Base-by-base conservation (phyloP, 441 rosid genomes). In the Cnidoscolus chayamansa region DNA sequence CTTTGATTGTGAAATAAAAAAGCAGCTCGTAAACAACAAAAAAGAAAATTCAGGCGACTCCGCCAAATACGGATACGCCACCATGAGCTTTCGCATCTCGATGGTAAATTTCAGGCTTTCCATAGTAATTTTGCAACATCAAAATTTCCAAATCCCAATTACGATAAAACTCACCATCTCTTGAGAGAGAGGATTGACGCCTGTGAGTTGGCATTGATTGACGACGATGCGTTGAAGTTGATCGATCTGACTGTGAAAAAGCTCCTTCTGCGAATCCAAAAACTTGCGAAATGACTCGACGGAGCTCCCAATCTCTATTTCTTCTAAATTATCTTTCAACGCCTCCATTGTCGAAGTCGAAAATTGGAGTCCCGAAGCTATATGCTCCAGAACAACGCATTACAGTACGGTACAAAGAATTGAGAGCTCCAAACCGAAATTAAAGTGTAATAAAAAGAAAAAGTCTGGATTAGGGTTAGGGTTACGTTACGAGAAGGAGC, bases 131-230 rank as follows among this genome's bases (percentile, higher is more conserved):
- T 50, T 48, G 25, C 4, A 11, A 49, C 15, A 59, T 32, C 6
- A 43, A 37, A 54, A 55, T 10, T 6, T 25, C 25, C 25, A 25
- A 25, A 25, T 25, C 1, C 1, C 15, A 59, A 50, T 2, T 31
- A 19, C 1, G 40, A 13, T 51, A 74, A 7, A 63, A 80, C 88
- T 67, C 74, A 93, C 99, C 99, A 93, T 96, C 76, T 96, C 97
- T 79, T 96, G 99, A 43, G 99, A 89, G 68, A 96, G 97, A 68
- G 98, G 99, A 75, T 96, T 96, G 83, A 86, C 99, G 67, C 98
- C 97, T 63, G 98, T 96, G 77, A 96, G 96, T 66, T 84, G 83
- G 91, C 99, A 93, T 75, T 96, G 99, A 51, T 84, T 84, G 76
- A 92, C 88, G 57, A 96, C 92, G 43, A 96, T 84, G 74, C 81